A percentile compares a stretch with the other conserved stretches of the same genome.
phyloP scores from a whole-genome alignment of 2,329 filamentous ascomycete genomes.

The Akanthomyces lecanii region DNA sequence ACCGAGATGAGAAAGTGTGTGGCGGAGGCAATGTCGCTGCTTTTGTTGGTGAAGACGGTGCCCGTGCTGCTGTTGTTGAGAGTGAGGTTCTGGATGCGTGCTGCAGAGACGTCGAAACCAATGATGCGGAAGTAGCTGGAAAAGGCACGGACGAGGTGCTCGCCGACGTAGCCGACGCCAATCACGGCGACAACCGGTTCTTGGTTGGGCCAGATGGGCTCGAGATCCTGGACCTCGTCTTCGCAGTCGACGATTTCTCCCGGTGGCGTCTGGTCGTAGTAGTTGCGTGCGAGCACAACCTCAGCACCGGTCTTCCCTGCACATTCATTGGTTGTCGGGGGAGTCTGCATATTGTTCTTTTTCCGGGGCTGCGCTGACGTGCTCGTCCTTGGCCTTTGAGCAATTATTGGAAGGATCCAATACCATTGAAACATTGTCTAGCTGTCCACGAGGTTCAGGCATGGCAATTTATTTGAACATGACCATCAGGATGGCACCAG shows the following conservation, averaged over 20 bases:
- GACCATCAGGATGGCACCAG: background rate
- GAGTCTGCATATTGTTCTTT: background rate
- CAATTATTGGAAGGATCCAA: background rate
- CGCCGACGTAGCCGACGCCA: slow-evolving; percentile 50
- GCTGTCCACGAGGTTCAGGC: background rate
- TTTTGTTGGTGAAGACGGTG: slow-evolving; percentile 36
- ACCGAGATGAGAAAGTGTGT: slow-evolving; percentile 53
- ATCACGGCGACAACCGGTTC: slow-evolving; percentile 43
- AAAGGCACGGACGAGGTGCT: slow-evolving; percentile 44
- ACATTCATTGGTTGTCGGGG: background rate
- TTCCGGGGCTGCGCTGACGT: background rate
- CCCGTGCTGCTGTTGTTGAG: slow-evolving; percentile 22
- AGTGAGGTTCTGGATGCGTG: slow-evolving; percentile 32
- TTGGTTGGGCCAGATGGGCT: slow-evolving; percentile 20
- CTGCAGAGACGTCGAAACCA: slow-evolving; percentile 45
- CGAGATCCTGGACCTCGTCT: slow-evolving; percentile 14
- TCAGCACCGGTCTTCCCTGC: background rate
- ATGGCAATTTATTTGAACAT: background rate
- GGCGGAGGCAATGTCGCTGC: slow-evolving; percentile 36
- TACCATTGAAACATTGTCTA: background rate
- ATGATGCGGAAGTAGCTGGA: slow-evolving; percentile 37
- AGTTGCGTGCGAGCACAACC: slow-evolving; percentile 7
- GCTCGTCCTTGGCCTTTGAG: background rate
- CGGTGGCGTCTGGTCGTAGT: slow-evolving; percentile 34
- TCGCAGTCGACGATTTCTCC: slow-evolving; percentile 28